Evolutionary conservation across 208 protist species (phyloP), one percentile per base, ranked within the genome.

Genomic region (Acanthamoeba castellanii): DNA sequence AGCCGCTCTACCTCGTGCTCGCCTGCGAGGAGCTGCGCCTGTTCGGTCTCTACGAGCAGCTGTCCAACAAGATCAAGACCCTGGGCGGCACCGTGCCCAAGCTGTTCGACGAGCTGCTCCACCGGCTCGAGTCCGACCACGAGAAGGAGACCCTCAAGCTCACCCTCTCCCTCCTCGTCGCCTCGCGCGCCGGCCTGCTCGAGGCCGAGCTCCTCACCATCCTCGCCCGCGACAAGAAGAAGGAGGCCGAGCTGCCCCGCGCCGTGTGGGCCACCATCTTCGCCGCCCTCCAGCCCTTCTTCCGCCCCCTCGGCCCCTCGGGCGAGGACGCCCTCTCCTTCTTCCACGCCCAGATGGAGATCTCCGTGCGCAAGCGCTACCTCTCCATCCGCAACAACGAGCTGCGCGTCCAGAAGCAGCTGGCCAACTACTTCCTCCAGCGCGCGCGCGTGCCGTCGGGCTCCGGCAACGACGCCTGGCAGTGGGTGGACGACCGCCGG

Each of bases 1-100:
- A 93, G 57, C 96, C 97, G 25, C 89, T 98, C 2, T 98, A 97
- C 78, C 87, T 98, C 20, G 70, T 82, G 8, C 45, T 97, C 9
- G 95, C 95, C 8, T 96, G 94, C 68, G 94, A 97, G 78, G 96
- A 98, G 55, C 90, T 98, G 18, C 91, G 96, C 34, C 14, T 92
- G n/a, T 96, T 95, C 76, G 97, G 96, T 47, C 20, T 91, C 27
- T 97, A 96, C 52, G 96, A 97, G 59, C 61, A 96, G 74, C 78
- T 97, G 4, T 96, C 68, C 57, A 85, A 97, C 14, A 82, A 96
- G n/a, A 95, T 97, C 47, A 95, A 95, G 66, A 27, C 32, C 30
- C 50, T 97, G 5, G 84, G 82, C 14, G 37, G 45, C 74, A 97
- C 95, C 22, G 32, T 97, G 18, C 68, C 88, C 37, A 87, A 64